phyloP scores from a whole-genome alignment of 2,329 filamentous ascomycete genomes.

The Xylogone sp. region DNA sequence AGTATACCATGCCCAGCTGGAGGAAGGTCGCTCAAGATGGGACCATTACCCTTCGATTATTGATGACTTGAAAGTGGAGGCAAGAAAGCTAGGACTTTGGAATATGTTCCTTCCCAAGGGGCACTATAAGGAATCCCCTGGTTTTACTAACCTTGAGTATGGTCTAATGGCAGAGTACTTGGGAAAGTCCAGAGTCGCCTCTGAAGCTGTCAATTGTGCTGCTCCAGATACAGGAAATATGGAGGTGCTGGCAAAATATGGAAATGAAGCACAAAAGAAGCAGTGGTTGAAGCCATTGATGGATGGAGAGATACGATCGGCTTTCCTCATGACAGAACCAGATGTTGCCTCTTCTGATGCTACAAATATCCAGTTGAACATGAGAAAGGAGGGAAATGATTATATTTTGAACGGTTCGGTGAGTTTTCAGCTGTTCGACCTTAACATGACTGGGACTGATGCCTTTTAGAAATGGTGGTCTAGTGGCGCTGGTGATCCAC shows the following conservation, averaged over 20 bases:
- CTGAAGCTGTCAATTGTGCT: slow-evolving; percentile 85
- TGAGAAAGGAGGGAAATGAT: slow-evolving; percentile 77
- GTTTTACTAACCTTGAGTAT: slow-evolving; percentile 94
- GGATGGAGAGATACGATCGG: slow-evolving; percentile 80
- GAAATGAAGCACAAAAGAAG: slow-evolving; percentile 78
- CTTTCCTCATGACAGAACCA: slow-evolving; percentile 93
- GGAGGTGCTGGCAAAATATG: slow-evolving; percentile 92
- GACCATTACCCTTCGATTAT: slow-evolving; percentile 73
- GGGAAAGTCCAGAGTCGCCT: slow-evolving; percentile 78
- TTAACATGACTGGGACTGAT: slow-evolving; percentile 12
- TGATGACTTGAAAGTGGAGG: slow-evolving; percentile 85
- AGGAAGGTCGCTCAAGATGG: slow-evolving; percentile 70
- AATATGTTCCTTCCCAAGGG: slow-evolving; percentile 97
- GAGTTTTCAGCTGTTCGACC: slow-evolving; percentile 26
- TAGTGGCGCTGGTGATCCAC: slow-evolving; percentile 86
- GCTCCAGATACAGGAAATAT: slow-evolving; percentile 94
- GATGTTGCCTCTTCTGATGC: slow-evolving; percentile 87
- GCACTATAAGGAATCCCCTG: slow-evolving; percentile 92
- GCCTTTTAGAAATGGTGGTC: slow-evolving; percentile 91
- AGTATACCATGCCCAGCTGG: slow-evolving; percentile 73
- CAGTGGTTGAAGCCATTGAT: slow-evolving; percentile 79
- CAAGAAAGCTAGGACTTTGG: slow-evolving; percentile 82
- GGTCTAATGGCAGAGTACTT: slow-evolving; percentile 96
- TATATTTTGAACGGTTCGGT: slow-evolving; percentile 88
- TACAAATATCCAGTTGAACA: slow-evolving; percentile 84